A percentile compares a stretch with the other conserved stretches of the same genome.
Evolutionary conservation across 805 yeast genomes (phyloP).

Genomic region (Tanozyma kutaoensis): DNA sequence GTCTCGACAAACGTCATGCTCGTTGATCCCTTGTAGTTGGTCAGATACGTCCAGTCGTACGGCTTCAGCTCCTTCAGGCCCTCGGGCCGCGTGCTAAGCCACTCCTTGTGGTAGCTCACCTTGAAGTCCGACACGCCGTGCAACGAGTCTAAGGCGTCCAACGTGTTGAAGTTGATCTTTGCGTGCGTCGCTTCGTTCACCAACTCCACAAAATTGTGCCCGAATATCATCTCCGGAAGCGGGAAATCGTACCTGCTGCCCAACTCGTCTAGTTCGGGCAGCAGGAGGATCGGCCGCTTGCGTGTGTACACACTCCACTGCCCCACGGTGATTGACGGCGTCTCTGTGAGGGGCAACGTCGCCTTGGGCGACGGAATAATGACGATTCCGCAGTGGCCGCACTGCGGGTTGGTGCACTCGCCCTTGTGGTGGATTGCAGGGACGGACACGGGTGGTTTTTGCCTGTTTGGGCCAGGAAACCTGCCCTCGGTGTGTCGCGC

Average conservation of each 20-base stretch:
- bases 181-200: constrained; percentile 20
- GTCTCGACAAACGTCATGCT: constrained; percentile 6
- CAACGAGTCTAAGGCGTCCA: constrained; percentile 47
- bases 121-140: constrained; percentile 22
- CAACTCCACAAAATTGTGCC: constrained; percentile 56
- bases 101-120: constrained; percentile 80
- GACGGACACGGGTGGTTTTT: constrained; percentile 11
- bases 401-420: constrained; percentile 30
- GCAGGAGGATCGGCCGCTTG: constrained; percentile 65
- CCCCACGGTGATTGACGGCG: constrained; percentile 55
- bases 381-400: constrained; percentile 56
- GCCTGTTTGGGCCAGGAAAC: too few species aligned
- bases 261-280: constrained; percentile 59
- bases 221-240: constrained; percentile 96
- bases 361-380: constrained; percentile 72
- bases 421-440: constrained; percentile 31
- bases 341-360: constrained; percentile 45
- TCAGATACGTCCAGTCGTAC: constrained; percentile 94
- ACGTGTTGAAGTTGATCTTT: constrained; percentile 52
- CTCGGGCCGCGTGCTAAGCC: constrained; percentile 36
- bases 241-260: constrained; percentile 59
- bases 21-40: constrained; percentile 58
- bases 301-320: constrained; percentile 68
- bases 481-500: too few species aligned
- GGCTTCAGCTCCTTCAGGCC: constrained; percentile 41